Base-by-base conservation (phyloP, 2,329 filamentous ascomycete species). In the Cladosporium sp. region DNA sequence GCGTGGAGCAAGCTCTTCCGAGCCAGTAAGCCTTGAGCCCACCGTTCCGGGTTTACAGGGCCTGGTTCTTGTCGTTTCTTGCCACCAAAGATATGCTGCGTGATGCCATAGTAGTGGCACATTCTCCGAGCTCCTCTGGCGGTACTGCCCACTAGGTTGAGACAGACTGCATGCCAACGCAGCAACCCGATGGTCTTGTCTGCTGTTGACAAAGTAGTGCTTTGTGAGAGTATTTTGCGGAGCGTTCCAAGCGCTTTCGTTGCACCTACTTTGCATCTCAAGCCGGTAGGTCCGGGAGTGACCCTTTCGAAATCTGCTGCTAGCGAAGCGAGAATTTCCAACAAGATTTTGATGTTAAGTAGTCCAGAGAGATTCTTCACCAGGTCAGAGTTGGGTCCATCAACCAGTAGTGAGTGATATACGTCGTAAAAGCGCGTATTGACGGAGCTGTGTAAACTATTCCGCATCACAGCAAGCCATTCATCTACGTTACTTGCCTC, bases 101-200 rank as follows among this genome's bases (percentile, higher is more conserved):
- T 35, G 53, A 57, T 57, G 33, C 33, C 53, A 31, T 57, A 37
- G 33, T 57, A 57, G 21, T 57, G 53, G 53, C 53, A 57, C 53
- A 57, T 57, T 23, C 53, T 31, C 16, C 53, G 53, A 33, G 53
- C 53, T 18, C 53, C 53, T 57, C 33, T n/a, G 18, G 53, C 53
- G 4, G 53, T 57, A 18, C 33, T 57, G 10, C 53, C 53, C 2
- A 57, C 53, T n/a, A 57, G 53, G 5, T 57, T 37, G 12, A 57
- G 31, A 23, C 53, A 57, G 31, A 57, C 53, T 35, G 53, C 53
- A 31, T 57, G 53, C 53, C 53, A 57, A 16, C 53, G 53, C 3
- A 57, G 31, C 21, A 57, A 18, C 1, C 53, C 53, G 12, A 57
- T 33, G n/a, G 53, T 57, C 31, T 37, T 57, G 10, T 57, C 53